phyloP scores from a whole-genome alignment of 371 early-diverging fungal species.

The Mucor piriformis region DNA sequence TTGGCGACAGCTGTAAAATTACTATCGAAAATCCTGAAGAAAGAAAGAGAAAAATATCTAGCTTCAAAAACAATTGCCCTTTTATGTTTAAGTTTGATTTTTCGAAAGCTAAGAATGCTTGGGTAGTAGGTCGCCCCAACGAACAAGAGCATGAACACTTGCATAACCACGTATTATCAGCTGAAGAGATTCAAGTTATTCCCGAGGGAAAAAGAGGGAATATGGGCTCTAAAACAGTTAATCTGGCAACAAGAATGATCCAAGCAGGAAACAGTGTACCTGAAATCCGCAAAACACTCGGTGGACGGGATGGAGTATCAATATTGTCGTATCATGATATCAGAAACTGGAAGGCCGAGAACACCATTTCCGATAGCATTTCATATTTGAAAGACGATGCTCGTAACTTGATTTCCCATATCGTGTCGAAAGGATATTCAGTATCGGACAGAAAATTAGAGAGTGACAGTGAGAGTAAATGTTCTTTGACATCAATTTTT shows the following conservation, averaged over 20 bases:
- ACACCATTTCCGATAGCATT: not conserved
- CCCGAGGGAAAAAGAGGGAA: not conserved
- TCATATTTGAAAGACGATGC: not conserved
- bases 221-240: not conserved
- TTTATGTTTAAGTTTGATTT: not conserved
- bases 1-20: not conserved
- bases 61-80: not conserved
- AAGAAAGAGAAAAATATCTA: not conserved
- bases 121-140: not conserved
- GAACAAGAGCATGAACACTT: not conserved
- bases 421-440: not conserved
- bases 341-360: not conserved
- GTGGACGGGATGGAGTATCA: not conserved
- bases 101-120: not conserved
- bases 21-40: not conserved
- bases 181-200: not conserved
- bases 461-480: too few relatives aligned
- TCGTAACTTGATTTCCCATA: not conserved
- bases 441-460: too few relatives aligned
- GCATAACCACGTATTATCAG: not conserved
- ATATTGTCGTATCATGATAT: not conserved
- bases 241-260: not conserved
- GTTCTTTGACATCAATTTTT: too few relatives aligned
- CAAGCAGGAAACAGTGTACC: not conserved
- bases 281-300: not conserved